Conservation (phyloP, 139 green algal species). For the Chlorella vulgaris region DNA sequence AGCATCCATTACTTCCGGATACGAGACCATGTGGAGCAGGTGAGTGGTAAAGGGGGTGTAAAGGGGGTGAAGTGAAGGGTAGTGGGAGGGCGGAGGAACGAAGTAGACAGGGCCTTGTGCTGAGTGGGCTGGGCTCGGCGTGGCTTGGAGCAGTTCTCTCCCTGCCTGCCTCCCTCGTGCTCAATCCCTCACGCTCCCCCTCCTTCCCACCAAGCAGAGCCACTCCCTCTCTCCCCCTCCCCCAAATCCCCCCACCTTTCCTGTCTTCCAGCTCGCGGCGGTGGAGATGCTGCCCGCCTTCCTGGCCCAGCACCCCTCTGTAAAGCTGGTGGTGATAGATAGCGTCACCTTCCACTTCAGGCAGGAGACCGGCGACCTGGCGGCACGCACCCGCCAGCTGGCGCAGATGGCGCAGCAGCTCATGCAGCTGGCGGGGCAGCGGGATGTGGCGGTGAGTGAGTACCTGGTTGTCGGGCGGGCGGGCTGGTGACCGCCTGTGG, state of each 20-base stretch:
- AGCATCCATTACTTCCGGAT: slow-evolving; percentile 81
- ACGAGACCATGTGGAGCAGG: slow-evolving; percentile 76
- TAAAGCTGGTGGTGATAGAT: slow-evolving; percentile 84
- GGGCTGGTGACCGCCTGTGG: too few species aligned
- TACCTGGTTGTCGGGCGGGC: background rate
- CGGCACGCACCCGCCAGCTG: slow-evolving; percentile 73
- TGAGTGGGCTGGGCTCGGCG: too few species aligned
- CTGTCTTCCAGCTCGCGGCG: slow-evolving; percentile 63
- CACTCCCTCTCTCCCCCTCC: background rate
- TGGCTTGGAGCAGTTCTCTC: too few species aligned
- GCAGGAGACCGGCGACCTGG: slow-evolving; percentile 85
- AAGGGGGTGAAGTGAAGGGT: background rate
- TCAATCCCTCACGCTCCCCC: too few species aligned
- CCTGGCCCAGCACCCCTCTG: slow-evolving; percentile 55
- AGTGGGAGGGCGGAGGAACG: too few species aligned
- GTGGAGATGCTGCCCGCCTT: slow-evolving; percentile 65
- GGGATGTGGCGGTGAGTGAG: slow-evolving; percentile 69
- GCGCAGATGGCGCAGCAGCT: slow-evolving; percentile 81
- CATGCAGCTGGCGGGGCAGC: slow-evolving; percentile 70
- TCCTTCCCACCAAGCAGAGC: too few species aligned
- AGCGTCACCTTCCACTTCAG: slow-evolving; percentile 92
- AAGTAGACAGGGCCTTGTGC: too few species aligned
- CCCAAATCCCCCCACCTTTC: background rate
- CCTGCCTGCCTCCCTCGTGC: too few species aligned
- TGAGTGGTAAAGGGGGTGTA: background rate